Evolutionary conservation across 257 asterid species (phyloP).

Genomic region (Nemophila menziesii): DNA sequence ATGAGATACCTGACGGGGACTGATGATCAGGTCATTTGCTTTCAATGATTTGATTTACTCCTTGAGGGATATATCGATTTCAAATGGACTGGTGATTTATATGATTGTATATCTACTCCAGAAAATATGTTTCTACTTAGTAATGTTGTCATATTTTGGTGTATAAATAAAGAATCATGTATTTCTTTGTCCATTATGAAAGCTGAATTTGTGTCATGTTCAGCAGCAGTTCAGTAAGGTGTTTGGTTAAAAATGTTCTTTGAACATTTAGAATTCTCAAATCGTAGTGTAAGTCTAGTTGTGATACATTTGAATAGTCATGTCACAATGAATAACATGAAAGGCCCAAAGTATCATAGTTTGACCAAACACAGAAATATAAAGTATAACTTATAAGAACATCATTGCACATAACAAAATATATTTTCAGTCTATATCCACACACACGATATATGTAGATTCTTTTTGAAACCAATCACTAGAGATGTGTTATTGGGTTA

Average conservation of each 20-base stretch:
- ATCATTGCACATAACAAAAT: too few relatives aligned
- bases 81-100: too few relatives aligned
- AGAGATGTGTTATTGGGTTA: too few relatives aligned
- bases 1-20: neutral
- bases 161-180: neutral
- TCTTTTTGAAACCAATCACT: too few relatives aligned
- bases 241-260: neutral
- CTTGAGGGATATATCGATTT: neutral
- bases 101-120: too few relatives aligned
- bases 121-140: too few relatives aligned
- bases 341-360: neutral
- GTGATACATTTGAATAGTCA: neutral
- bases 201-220: neutral
- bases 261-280: neutral
- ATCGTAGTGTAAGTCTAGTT: neutral
- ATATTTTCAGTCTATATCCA: too few relatives aligned
- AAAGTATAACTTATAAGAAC: too few relatives aligned
- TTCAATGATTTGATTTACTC: neutral
- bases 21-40: neutral
- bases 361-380: neutral
- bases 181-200: neutral
- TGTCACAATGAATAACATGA: neutral
- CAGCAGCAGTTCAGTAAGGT: neutral
- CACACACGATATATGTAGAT: too few relatives aligned
- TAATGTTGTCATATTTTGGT: too few relatives aligned